These are phyloP conservation scores for Sonneratia caseolaris DNA, from an alignment of 345 rosid genomes.

Conservation along the genomic window DNA sequence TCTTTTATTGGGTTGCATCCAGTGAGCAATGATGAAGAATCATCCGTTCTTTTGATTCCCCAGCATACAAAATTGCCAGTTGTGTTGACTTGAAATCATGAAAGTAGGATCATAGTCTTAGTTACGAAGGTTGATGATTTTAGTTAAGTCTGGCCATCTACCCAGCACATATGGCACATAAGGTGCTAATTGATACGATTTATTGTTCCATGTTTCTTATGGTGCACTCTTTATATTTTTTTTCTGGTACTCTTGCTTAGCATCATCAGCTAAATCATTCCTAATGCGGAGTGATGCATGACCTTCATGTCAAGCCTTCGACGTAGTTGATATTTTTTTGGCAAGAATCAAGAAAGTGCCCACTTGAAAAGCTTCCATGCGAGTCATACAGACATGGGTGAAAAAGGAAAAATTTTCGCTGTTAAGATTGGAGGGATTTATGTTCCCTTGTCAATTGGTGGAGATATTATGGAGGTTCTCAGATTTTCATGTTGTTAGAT, in stretches of 20 bases:
- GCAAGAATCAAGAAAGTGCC: not conserved
- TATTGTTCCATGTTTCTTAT: not conserved
- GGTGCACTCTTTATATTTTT: not conserved
- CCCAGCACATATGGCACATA: not conserved
- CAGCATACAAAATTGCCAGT: not conserved
- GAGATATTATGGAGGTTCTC: not conserved
- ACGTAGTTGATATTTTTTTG: not conserved
- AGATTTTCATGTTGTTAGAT: not conserved
- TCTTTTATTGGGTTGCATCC: not conserved
- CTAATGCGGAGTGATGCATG: not conserved
- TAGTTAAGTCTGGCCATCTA: not conserved
- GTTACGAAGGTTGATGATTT: not conserved
- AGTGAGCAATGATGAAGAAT: not conserved
- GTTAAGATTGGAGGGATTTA: not conserved
- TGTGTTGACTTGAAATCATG: not conserved
- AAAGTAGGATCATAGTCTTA: not conserved
- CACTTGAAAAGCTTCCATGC: not conserved
- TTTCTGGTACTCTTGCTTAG: not conserved
- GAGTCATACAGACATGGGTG: not conserved
- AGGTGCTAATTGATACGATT: not conserved
- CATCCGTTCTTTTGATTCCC: not conserved
- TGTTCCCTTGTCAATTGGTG: not conserved
- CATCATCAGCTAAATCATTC: not conserved
- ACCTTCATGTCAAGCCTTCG: not conserved
- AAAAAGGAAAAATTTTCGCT: not conserved